Percentiles rank a stretch among this genome's conserved stretches.
phyloP scores from a whole-genome alignment of 1,284 basidiomycete species.

The Trichosporon sp. region DNA sequence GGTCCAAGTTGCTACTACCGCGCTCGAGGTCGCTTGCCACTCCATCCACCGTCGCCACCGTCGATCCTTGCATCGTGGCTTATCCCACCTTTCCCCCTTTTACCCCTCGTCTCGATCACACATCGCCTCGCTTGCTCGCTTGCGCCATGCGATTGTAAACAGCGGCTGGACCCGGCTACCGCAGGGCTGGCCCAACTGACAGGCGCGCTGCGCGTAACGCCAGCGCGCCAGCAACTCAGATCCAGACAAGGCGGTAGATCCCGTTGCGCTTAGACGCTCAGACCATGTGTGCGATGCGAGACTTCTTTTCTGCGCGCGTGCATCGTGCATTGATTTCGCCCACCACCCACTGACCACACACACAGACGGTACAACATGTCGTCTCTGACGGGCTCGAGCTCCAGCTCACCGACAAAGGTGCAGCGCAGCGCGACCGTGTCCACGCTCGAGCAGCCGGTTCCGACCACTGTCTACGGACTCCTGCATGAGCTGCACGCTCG shows the following conservation, averaged over 20 bases:
- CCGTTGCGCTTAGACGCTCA: neutral
- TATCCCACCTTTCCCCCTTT: neutral
- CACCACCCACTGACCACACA: neutral
- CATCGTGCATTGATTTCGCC: neutral
- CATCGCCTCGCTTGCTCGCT: neutral
- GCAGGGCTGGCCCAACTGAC: neutral
- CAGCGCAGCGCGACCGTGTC: constrained; percentile 8
- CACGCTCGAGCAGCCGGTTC: neutral
- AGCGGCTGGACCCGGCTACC: neutral
- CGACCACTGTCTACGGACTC: constrained; percentile 42
- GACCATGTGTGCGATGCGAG: neutral
- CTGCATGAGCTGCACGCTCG: constrained; percentile 50
- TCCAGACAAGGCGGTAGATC: neutral
- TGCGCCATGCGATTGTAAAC: neutral
- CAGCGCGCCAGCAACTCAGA: neutral
- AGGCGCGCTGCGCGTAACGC: neutral
- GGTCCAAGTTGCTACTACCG: neutral
- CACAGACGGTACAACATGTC: neutral
- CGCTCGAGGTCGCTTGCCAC: neutral
- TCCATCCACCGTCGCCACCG: neutral
- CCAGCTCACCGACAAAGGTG: constrained; percentile 11
- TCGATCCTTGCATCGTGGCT: neutral
- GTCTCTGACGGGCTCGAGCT: constrained; percentile 2
- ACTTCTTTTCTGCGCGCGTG: neutral
- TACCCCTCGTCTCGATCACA: no score